phyloP scores from a whole-genome alignment of 257 asterid species.

The Nicotiana obtusifolia region DNA sequence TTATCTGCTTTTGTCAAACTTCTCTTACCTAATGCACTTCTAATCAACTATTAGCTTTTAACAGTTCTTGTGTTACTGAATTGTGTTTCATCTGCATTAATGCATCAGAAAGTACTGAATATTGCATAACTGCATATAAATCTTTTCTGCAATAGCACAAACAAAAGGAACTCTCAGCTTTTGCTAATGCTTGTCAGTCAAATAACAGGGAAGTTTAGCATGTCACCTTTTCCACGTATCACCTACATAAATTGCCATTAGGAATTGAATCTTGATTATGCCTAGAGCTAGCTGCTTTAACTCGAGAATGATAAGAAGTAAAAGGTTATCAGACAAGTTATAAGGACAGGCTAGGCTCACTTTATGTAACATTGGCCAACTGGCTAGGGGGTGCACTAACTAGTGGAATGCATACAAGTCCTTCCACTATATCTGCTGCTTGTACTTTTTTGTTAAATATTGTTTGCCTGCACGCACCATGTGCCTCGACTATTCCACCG shows the following conservation, averaged over 20 bases:
- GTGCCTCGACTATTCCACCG: too few species aligned
- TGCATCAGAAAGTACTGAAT: too few species aligned
- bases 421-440: slow-evolving; percentile 6
- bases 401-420: slow-evolving; percentile 7
- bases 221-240: background rate
- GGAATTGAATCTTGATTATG: background rate
- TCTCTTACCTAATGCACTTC: too few species aligned
- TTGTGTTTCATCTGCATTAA: slow-evolving; percentile 1
- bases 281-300: background rate
- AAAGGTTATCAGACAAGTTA: background rate
- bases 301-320: background rate
- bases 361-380: background rate
- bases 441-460: background rate
- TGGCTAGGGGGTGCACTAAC: background rate
- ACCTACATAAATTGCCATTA: background rate
- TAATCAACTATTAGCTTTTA: background rate
- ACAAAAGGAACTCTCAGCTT: background rate
- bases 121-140: too few species aligned
- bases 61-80: background rate
- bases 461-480: too few species aligned
- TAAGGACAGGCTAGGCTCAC: background rate
- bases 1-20: background rate
- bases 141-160: background rate
- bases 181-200: background rate
- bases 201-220: background rate